Conservation (phyloP, 805 yeast species). For the Jamesozyma gamospora region DNA sequence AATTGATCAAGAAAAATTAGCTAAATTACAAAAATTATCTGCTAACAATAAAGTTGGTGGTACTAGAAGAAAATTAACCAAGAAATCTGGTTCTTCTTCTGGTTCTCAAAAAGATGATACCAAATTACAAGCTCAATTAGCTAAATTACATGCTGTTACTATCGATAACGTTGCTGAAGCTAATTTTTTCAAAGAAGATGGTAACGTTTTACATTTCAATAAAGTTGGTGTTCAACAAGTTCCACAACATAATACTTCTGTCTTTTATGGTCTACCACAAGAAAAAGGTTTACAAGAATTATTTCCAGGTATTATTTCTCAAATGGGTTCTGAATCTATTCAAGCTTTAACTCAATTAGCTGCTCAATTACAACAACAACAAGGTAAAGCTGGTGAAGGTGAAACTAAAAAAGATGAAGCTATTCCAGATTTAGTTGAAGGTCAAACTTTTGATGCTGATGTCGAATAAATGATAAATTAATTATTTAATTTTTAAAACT, state of each 20-base stretch:
- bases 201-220: conserved; percentile 90
- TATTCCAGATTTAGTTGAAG: conserved; percentile 44
- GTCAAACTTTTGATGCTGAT: conserved; percentile 31
- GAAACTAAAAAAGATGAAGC: conserved; percentile 49
- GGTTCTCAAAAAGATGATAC: conserved; percentile 75
- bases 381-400: conserved; percentile 39
- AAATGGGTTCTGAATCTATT: conserved; percentile 91
- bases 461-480: conserved; percentile 20
- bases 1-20: conserved; percentile 88
- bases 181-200: conserved; percentile 93
- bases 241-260: conserved; percentile 80
- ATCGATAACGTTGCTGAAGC: conserved; percentile 91
- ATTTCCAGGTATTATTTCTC: conserved; percentile 89
- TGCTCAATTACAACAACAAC: conserved; percentile 62
- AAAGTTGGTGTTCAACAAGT: conserved; percentile 95
- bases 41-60: conserved; percentile 73
- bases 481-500: too few relatives aligned
- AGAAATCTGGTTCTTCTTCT: conserved; percentile 38
- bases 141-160: conserved; percentile 81
- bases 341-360: conserved; percentile 84
- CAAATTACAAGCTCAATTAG: conserved; percentile 81
- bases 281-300: conserved; percentile 86
- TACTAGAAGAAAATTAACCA: conserved; percentile 88
- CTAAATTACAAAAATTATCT: conserved; percentile 72
- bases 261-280: conserved; percentile 90